These are phyloP conservation scores for Avena atlantica DNA, from an alignment of 176 grass and related monocot genomes.

Conservation along the genomic window DNA sequence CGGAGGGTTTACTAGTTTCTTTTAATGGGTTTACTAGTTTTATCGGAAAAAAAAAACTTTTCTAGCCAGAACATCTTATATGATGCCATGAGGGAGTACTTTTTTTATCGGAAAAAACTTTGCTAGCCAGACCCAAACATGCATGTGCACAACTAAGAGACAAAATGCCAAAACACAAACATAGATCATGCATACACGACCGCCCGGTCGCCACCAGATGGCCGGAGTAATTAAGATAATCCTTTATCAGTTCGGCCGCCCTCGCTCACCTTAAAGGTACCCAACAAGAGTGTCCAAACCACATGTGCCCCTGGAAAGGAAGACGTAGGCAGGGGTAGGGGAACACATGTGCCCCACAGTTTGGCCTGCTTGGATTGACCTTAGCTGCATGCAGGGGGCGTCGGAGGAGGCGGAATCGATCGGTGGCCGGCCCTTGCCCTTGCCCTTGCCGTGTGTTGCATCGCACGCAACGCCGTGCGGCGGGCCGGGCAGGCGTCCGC, in stretches of 20 bases:
- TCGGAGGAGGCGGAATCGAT: no score
- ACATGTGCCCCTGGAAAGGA: constrained; percentile 27
- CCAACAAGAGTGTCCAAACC: background rate
- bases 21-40: no score
- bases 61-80: no score
- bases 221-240: background rate
- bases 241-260: background rate
- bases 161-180: background rate
- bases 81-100: no score
- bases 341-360: constrained; percentile 48
- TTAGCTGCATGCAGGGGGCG: background rate
- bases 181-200: background rate
- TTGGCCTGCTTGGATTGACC: constrained; percentile 42
- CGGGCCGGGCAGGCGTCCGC: background rate
- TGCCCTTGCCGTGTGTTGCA: no score
- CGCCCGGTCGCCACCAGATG: background rate
- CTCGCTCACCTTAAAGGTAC: background rate
- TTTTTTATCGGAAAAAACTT: no score
- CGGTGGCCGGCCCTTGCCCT: no score
- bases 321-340: background rate
- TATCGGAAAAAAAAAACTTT: no score
- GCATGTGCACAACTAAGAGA: background rate
- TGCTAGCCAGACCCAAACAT: background rate
- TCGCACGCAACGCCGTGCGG: background rate
- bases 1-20: no score